Evolutionary conservation across 768 basidiomycete genomes (phyloP).

Genomic region (Boletus sp.): DNA sequence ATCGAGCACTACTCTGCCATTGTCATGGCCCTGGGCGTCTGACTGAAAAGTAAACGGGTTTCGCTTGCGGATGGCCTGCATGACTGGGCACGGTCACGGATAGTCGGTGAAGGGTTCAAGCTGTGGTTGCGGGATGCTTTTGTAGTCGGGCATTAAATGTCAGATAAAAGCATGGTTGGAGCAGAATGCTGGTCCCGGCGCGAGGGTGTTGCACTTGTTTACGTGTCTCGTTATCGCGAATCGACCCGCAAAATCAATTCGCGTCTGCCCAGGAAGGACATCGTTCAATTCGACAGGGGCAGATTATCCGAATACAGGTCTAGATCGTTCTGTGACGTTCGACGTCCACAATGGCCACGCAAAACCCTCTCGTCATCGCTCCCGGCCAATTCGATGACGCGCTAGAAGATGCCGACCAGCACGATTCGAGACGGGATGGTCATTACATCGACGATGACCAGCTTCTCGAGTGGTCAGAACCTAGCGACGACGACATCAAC

Average conservation of each 20-base stretch:
- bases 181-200: not conserved
- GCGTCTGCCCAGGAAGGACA: not conserved
- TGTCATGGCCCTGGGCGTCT: conserved; percentile 27
- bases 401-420: conserved; percentile 30
- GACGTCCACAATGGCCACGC: conserved; percentile 18
- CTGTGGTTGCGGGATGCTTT: conserved; percentile 5
- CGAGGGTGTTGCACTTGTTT: conserved; percentile 23
- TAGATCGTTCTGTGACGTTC: not conserved
- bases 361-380: conserved; percentile 31
- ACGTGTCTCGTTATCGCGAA: not conserved
- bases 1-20: conserved; percentile 40
- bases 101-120: not conserved
- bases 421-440: conserved; percentile 27
- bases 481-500: conserved; percentile 19
- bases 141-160: not conserved
- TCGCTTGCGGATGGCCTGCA: conserved; percentile 42
- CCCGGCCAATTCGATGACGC: conserved; percentile 67
- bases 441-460: conserved; percentile 46
- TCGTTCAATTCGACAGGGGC: conserved; percentile 12
- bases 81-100: conserved; percentile 1
- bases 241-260: not conserved
- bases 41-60: conserved; percentile 42
- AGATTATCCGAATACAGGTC: conserved; percentile 8
- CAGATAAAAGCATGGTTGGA: not conserved
- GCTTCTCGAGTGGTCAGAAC: conserved; percentile 30